A percentile compares a stretch with the other conserved stretches of the same genome.
Evolutionary conservation across 495 filamentous ascomycete genomes (phyloP).

Genomic region (Elaphomyces granulatus): DNA sequence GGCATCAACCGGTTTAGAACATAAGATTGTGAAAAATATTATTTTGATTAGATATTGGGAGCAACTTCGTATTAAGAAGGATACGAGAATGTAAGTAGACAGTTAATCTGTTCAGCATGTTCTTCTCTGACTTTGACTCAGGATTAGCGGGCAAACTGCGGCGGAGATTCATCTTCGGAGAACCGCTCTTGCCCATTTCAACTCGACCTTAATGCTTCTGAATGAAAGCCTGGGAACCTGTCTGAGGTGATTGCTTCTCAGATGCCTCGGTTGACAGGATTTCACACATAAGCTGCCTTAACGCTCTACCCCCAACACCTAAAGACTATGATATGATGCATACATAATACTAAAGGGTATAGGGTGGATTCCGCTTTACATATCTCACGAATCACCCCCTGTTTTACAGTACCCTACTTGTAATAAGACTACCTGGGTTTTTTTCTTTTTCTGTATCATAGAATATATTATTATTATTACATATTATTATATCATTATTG

Average conservation of each 20-base stretch:
- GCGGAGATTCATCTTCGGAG: constrained; percentile 18
- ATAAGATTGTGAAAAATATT: constrained; percentile 65
- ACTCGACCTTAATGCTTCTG: constrained; percentile 52
- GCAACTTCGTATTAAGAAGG: constrained; percentile 23
- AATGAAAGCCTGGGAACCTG: constrained; percentile 59
- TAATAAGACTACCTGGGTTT: too few species aligned
- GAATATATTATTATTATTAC: too few species aligned
- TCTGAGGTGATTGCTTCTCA: constrained; percentile 33
- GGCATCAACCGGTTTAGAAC: constrained; percentile 54
- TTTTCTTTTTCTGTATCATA: too few species aligned
- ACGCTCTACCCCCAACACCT: too few species aligned
- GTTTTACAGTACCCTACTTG: too few species aligned
- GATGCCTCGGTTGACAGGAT: neutral
- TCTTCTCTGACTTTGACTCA: constrained; percentile 9
- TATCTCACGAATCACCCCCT: too few species aligned
- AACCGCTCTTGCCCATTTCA: constrained; percentile 40
- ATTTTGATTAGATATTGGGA: constrained; percentile 47
- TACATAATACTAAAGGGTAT: too few species aligned
- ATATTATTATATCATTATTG: too few species aligned
- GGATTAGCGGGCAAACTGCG: constrained; percentile 20
- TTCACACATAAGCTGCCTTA: too few species aligned
- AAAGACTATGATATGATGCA: too few species aligned
- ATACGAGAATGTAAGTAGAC: constrained; percentile 26
- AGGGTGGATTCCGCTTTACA: too few species aligned
- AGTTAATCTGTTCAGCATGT: too few species aligned